A percentile compares a stretch with the other conserved stretches of the same genome.
Evolutionary conservation across 129 eudicot species (phyloP).

Genomic region (Calendula officinalis): DNA sequence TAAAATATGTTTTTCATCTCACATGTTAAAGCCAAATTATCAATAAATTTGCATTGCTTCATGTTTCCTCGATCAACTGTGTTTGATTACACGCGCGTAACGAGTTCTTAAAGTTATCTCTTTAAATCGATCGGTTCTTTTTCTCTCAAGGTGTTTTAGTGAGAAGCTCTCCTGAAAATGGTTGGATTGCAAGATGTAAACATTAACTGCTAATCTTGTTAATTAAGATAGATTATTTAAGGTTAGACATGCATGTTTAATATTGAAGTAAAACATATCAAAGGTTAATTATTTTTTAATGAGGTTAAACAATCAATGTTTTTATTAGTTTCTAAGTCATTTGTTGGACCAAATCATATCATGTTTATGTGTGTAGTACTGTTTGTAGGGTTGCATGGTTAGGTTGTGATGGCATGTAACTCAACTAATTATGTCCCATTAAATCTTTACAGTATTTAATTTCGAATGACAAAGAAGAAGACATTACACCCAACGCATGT

Average conservation of each 20-base stretch:
- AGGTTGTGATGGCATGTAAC: slow-evolving; percentile 27
- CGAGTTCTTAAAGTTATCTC: too few species aligned
- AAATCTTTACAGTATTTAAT: slow-evolving; percentile 3
- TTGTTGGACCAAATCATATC: slow-evolving; percentile 6
- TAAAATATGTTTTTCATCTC: too few species aligned
- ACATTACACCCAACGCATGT: slow-evolving; percentile 21
- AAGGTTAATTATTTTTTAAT: neutral
- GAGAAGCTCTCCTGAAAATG: too few species aligned
- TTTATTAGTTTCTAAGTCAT: slow-evolving; percentile 26
- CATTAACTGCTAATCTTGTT: slow-evolving; percentile 16
- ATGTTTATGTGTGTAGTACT: neutral
- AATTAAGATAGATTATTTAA: slow-evolving; percentile 4
- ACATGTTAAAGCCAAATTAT: too few species aligned
- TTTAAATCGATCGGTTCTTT: too few species aligned
- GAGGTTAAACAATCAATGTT: slow-evolving; percentile 3
- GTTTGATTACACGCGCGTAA: too few species aligned
- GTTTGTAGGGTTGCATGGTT: slow-evolving; percentile 7
- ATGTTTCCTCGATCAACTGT: too few species aligned
- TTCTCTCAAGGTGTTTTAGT: too few species aligned
- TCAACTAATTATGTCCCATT: slow-evolving; percentile 27
- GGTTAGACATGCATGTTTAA: neutral
- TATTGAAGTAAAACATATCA: neutral
- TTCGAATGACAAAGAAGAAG: slow-evolving; percentile 18
- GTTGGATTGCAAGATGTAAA: neutral
- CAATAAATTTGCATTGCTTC: too few species aligned